Evolutionary conservation across 805 yeast species (phyloP), one percentile per base, ranked within the genome.

Genomic region (Lipomyces sp.): DNA sequence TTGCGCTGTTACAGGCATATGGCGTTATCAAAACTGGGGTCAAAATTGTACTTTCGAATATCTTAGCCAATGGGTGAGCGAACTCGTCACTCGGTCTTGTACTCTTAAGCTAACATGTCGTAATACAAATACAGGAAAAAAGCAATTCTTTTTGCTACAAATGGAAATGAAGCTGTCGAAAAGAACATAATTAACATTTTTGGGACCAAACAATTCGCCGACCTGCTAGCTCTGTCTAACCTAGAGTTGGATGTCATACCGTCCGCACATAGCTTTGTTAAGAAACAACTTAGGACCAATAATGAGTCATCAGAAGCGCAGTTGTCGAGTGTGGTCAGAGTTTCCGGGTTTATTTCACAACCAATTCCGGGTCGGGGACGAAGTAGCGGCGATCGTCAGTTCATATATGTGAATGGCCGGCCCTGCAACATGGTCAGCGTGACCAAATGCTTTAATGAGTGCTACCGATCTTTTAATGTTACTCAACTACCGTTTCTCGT

Each of bases 341-440:
- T 83, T 0, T 57, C 56, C 3, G 98, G 98, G 0, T 74, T 67
- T 53, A 74, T 91, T 0, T 89, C 98, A 0, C 79, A 81, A 59
- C 80, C 82, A 36, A 82, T 93, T 0, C 83, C 84, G 66, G 96
- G 96, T 0, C 75, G 81, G 64, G 91, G 93, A 0, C 70, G 95
- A 37, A 73, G 81, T 1, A 69, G 84, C 2, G 71, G 77, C 14
- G 96, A 89, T 65, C 73, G 95, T 31, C 98, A 91, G 64, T 76
- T 78, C 44, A 59, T 86, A 36, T 90, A 70, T 61, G 74, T 93
- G 26, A 93, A 93, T 64, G 73, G 73, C 21, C 70, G 98, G 51
- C 98, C 98, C 0, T 80, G 87, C 2, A 62, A 66, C 1, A 71
- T 83, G 56, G 79, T 81, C 16, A 70, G 73, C 29, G 63, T 90